Evolutionary conservation across 78 protist genomes (phyloP), one percentile per base, ranked within the genome.

Genomic region (Paulinella micropora): DNA sequence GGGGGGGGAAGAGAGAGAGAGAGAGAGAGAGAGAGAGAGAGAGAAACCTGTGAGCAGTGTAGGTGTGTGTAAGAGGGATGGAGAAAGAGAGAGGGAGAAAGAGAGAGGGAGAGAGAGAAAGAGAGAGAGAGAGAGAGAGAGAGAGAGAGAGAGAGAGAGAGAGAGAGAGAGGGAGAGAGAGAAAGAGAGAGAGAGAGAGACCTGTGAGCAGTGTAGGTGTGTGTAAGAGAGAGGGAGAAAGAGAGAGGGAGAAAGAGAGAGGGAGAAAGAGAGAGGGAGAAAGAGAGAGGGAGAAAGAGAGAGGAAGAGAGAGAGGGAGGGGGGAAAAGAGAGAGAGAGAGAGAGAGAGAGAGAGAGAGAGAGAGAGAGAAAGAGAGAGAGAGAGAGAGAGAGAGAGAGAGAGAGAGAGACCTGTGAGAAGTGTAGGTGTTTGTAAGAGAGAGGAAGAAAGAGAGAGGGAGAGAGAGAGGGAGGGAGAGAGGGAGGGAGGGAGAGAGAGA

Each of bases 41-140:
- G n/a, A n/a, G n/a, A n/a, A n/a, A n/a, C n/a, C n/a, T n/a, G n/a
- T n/a, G n/a, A n/a, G n/a, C n/a, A n/a, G n/a, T n/a, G n/a, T n/a
- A n/a, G n/a, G n/a, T n/a, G n/a, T n/a, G n/a, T n/a, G n/a, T n/a
- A n/a, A n/a, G n/a, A n/a, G n/a, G n/a, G n/a, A n/a, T n/a, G n/a
- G n/a, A n/a, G n/a, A n/a, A n/a, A n/a, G n/a, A n/a, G n/a, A n/a
- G n/a, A n/a, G n/a, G n/a, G n/a, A n/a, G 83, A 1, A 2, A 79
- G 35, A 79, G 83, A 79, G 83, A 79, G 83, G 34, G 35, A 79
- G 83, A 79, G 83, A 79, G 35, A 79, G 83, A 79, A 37, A 79
- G 83, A 79, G 35, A 79, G 83, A 79, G 83, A 79, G 83, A 79
- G 35, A 79, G 83, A 79, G 83, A 79, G 83, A 79, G 35, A 79